phyloP scores from a whole-genome alignment of 1,284 basidiomycete species.

The Trichosporon sp. region DNA sequence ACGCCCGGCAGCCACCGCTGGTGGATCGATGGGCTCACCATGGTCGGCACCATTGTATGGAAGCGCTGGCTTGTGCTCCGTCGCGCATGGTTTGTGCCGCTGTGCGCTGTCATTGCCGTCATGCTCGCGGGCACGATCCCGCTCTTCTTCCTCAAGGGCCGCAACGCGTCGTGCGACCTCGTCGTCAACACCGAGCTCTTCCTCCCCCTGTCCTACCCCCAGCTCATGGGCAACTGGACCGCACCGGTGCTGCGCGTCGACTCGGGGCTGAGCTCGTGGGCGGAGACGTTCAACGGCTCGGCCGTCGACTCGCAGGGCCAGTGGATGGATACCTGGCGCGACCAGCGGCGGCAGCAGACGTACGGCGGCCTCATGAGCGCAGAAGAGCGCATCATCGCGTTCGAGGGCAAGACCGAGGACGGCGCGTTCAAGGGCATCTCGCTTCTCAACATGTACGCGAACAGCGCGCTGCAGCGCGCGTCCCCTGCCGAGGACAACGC shows the following conservation, averaged over 20 bases:
- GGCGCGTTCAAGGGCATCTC: conserved; percentile 52
- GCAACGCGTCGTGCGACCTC: conserved; percentile 54
- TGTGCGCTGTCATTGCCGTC: conserved; percentile 60
- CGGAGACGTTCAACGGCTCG: not conserved
- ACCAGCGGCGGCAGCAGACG: not conserved
- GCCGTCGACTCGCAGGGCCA: not conserved
- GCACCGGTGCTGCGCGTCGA: not conserved
- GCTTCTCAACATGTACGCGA: conserved; percentile 64
- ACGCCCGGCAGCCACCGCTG: conserved; percentile 2
- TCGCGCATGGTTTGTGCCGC: conserved; percentile 63
- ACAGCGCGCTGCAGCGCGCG: conserved; percentile 61
- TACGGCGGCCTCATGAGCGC: not conserved
- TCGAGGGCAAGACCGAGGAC: conserved; percentile 55
- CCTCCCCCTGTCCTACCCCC: conserved; percentile 24
- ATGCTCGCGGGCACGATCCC: conserved; percentile 63
- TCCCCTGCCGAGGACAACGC: conserved; percentile 48
- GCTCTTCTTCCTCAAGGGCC: conserved; percentile 59
- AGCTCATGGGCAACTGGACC: conserved; percentile 13
- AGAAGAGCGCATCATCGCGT: conserved; percentile 36
- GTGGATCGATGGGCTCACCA: conserved; percentile 5
- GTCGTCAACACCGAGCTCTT: conserved; percentile 11
- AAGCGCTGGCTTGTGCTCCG: conserved; percentile 65
- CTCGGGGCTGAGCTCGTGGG: not conserved
- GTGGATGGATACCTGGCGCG: not conserved
- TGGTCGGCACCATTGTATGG: conserved; percentile 60